Evolutionary conservation across 1,284 basidiomycete genomes (phyloP), one percentile per base, ranked within the genome.

Genomic region (Xerocomus minutiporus): DNA sequence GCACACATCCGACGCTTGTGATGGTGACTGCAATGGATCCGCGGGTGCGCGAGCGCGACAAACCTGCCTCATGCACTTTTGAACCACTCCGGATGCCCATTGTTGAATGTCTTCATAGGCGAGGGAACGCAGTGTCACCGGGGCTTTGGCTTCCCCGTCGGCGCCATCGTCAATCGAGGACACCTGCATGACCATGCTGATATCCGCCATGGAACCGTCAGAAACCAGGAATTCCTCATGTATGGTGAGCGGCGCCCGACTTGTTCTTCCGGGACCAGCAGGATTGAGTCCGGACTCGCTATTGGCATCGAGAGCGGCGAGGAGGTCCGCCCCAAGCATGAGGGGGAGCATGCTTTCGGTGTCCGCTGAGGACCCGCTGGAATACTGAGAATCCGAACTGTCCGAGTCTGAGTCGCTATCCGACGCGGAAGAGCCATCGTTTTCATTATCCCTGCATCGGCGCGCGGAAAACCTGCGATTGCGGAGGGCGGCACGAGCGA

Each of bases 1-100:
- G n/a, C 63, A 64, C 25, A 65, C 46, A 12, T 68, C 66, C 39
- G 66, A 64, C 5, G 39, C 54, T 25, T 64, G 66, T 29, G 66
- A 65, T 8, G 66, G 64, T 20, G 63, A 68, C 1, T 36, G 15
- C 35, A 13, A 51, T 41, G 61, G 62, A 9, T 53, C 49, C n/a
- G 26, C 40, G 0, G 28, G 28, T 28, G 41, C 32, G 34, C 35
- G 65, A 31, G 38, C 51, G 31, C 43, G 57, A 29, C 50, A 55
- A 35, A 59, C 62, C 31, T 65, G 59, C 40, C 53, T 48, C 17
- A 48, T 55, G 20, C 58, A 66, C 46, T 65, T 66, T 34, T 63
- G 62, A 44, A 68, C 62, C 5, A 64, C 62, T 4, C 62, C 55
- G 1, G 62, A 56, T 29, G 58, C 62, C 62, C 62, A 64, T 29